Evolutionary conservation across 768 basidiomycete genomes (phyloP), one percentile per base, ranked within the genome.

Genomic region (Calocybe gangraenosa): DNA sequence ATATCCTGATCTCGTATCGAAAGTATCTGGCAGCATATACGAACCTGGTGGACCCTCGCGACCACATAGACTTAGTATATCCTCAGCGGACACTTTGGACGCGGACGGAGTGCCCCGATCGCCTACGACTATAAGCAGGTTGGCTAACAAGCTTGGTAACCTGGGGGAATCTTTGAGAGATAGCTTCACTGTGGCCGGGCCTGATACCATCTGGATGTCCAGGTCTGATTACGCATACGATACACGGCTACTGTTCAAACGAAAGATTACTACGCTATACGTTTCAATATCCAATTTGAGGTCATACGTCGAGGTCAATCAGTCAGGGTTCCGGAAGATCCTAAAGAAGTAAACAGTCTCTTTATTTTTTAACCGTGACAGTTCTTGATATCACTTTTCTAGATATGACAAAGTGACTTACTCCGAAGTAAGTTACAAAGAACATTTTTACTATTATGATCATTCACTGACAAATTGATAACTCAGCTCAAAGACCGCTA

Each of bases 401-500:
- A 92, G 91, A 64, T 95, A 94, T 58, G 93, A 98, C 75, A 98
- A 97, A 65, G 87, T 96, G 51, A 91, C 85, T 2, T 77, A 81
- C 51, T 86, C 78, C 49, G 74, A 83, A 58, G 78, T 77, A 48
- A 31, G 67, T 50, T 3, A 23, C 25, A n/a, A n/a, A n/a, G n/a
- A n/a, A n/a, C 0, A 20, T 13, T 4, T 21, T 42, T 7, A 17
- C 47, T 6, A 13, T 32, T 5, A 13, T 30, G 13, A 8, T 40
- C 23, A 39, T 20, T 50, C 8, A 56, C 37, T 19, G 5, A 28
- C 37, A 38, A 36, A 23, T 18, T 15, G 31, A 20, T 15, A 6
- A 10, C 17, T 23, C 54, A 87, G 79, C 78, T 93, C 49, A 84
- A 92, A 73, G 80, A 87, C 45, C 67, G 70, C 11, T 95, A 94